Conservation (phyloP, 148 eudicot genomes). For the Euryodendron excelsum region DNA sequence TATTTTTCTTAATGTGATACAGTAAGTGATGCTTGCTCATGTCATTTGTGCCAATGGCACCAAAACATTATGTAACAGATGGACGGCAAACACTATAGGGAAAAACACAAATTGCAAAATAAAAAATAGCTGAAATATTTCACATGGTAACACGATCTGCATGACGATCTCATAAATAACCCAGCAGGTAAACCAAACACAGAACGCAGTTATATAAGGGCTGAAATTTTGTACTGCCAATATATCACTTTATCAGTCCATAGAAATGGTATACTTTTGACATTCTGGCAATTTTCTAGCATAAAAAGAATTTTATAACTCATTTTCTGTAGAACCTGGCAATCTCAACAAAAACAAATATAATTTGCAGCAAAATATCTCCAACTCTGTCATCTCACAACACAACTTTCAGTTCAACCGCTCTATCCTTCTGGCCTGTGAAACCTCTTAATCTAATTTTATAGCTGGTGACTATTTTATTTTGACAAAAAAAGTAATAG, state of each 20-base stretch:
- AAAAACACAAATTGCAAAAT: background rate
- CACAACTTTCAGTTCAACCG: background rate
- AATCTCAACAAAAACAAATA: background rate
- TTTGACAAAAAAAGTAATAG: background rate
- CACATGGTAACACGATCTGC: too few relatives aligned
- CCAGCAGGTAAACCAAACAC: background rate
- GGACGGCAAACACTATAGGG: background rate
- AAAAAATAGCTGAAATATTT: too few relatives aligned
- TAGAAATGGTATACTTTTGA: background rate
- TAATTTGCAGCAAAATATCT: background rate
- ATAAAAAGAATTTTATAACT: background rate
- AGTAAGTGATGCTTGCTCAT: background rate
- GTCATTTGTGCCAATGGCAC: too few relatives aligned
- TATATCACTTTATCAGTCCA: background rate
- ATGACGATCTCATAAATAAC: too few relatives aligned
- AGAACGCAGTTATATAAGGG: background rate
- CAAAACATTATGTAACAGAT: background rate
- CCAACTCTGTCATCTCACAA: background rate
- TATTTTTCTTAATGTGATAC: background rate
- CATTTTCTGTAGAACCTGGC: background rate
- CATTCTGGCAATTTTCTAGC: too few relatives aligned
- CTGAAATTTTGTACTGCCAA: too few relatives aligned
- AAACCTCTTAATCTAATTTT: background rate
- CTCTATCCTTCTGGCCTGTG: background rate
- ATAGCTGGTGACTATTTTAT: background rate